Base-by-base conservation (phyloP, 306 rosid species). In the Bauhinia variegata region DNA sequence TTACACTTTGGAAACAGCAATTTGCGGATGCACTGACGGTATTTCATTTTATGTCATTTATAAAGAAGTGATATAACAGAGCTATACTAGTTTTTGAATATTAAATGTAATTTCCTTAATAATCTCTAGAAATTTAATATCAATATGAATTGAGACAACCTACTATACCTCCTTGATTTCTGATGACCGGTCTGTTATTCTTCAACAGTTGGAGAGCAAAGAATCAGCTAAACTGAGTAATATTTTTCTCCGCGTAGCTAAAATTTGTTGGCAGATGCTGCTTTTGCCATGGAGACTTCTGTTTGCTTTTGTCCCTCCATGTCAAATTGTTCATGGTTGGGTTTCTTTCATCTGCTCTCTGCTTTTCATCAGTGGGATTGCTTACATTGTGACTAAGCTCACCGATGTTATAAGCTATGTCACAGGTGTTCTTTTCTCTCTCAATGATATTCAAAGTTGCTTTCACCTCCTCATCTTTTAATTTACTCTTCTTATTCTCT, bases 341-440 rank as follows among this genome's bases (percentile, higher is more conserved):
- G 56, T 85, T 57, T 87, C 99, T 76, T 93, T 93, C 80, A 76
- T 86, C 63, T 75, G 90, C 76, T 88, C 96, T 68, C 82, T 93
- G 53, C 19, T 86, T 63, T 93, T 93, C 85, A 93, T 93, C 84
- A 89, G 97, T 57, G 88, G 87, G 59, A 93, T 90, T 52, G 91
- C 98, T 70, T 89, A 88, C 75, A 33, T 84, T 34, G 96, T 93
- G 55, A 93, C 98, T 15, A 34, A 81, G 70, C 52, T 93, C 77
- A 89, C 98, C 11, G 96, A 93, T 76, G 76, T 89, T 60, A 89
- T 93, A 74, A 93, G 97, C 71, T 93, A 96, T 81, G 96, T 88
- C 78, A 84, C 98, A 86, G 98, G 98, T 93, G n/a, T 76, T 58
- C 72, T 60, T 47, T 68, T 74, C 74, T 63, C 54, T 43, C 67